Conservation (phyloP, 768 basidiomycete genomes). For the Suillus clintonianus region DNA sequence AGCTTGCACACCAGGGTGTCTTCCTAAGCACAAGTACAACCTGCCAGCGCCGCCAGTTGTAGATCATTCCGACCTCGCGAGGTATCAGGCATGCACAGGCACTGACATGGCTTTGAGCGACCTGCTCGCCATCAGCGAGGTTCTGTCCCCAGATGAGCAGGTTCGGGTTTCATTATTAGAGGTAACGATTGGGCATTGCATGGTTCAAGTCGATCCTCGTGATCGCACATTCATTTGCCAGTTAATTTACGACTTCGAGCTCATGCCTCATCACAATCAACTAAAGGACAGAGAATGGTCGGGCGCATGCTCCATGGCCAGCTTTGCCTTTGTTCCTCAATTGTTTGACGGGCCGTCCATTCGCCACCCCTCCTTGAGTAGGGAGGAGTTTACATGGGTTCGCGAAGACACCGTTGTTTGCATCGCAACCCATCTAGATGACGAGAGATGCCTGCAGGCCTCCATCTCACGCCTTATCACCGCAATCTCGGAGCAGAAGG, state of each 20-base stretch:
- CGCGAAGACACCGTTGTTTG: slow-evolving; percentile 6
- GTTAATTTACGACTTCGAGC: neutral
- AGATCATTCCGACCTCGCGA: neutral
- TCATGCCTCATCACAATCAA: neutral
- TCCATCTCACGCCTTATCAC: neutral
- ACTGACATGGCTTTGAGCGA: neutral
- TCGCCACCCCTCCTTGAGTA: neutral
- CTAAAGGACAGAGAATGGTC: neutral
- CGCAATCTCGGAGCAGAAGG: neutral
- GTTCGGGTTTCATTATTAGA: neutral
- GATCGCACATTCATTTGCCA: neutral
- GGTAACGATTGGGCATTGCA: neutral
- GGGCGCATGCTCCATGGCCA: neutral
- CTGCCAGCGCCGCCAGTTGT: too few relatives aligned
- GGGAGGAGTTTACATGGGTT: neutral
- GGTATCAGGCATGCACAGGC: neutral
- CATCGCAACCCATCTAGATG: slow-evolving; percentile 22
- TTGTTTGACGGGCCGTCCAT: neutral
- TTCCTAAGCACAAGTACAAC: too few relatives aligned
- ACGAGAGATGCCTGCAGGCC: slow-evolving; percentile 13
- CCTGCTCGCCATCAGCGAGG: neutral
- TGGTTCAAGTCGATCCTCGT: neutral
- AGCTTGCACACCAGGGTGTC: too few relatives aligned
- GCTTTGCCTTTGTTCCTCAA: neutral
- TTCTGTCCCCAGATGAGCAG: neutral